phyloP scores from a whole-genome alignment of 305 asterid species.

The Lippia alba region DNA sequence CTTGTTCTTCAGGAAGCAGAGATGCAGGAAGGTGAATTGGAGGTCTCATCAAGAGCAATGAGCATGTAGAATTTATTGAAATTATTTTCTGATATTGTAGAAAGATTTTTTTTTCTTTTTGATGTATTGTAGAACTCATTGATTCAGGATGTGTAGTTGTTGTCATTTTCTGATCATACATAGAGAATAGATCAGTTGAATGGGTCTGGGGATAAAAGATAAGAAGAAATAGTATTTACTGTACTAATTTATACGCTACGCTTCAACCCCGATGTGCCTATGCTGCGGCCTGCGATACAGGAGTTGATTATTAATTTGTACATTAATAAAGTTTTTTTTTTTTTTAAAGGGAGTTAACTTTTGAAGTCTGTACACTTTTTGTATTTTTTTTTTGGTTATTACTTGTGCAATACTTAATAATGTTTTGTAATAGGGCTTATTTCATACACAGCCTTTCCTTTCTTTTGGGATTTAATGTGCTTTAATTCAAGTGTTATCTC shows the following conservation, averaged over 20 bases:
- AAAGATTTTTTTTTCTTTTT: conserved; percentile 17
- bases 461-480: no score
- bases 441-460: no score
- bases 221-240: conserved; percentile 23
- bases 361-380: no score
- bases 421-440: no score
- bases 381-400: no score
- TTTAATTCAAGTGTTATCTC: no score
- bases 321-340: conserved; percentile 22
- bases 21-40: conserved; percentile 59
- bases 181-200: conserved; percentile 26
- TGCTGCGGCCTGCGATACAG: conserved; percentile 6
- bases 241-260: conserved; percentile 13
- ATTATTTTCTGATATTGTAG: conserved; percentile 32
- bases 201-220: conserved; percentile 27
- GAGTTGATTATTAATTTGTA: conserved; percentile 22
- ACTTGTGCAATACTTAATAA: conserved; percentile 5
- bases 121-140: conserved; percentile 31
- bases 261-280: conserved; percentile 30
- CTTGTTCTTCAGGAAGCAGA: conserved; percentile 45
- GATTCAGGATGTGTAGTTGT: conserved; percentile 27
- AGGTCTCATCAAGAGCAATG: conserved; percentile 77
- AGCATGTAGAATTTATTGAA: conserved; percentile 55
- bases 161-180: conserved; percentile 31
- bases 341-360: not conserved